Conservation (phyloP, 352 stramenopile genomes). For the Phytopythium cucurbitacearum region DNA sequence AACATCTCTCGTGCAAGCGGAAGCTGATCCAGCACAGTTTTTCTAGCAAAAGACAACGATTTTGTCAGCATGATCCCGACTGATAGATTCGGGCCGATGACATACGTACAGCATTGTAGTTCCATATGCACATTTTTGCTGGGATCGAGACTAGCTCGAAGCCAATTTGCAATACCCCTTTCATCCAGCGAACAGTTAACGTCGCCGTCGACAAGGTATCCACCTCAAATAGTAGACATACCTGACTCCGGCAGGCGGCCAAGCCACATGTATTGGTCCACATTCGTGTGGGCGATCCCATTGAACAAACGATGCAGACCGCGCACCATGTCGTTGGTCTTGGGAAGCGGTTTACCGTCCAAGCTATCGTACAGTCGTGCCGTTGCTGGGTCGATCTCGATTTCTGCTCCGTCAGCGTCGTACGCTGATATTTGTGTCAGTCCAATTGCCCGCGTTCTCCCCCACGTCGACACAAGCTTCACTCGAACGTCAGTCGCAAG, state of each 20-base stretch:
- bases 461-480: constrained; percentile 71
- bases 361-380: constrained; percentile 54
- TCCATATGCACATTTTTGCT: constrained; percentile 78
- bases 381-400: constrained; percentile 34
- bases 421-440: constrained; percentile 69
- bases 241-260: constrained; percentile 52
- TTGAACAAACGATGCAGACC: constrained; percentile 52
- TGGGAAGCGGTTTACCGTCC: constrained; percentile 37
- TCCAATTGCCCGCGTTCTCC: constrained; percentile 47
- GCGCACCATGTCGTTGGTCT: constrained; percentile 69
- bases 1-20: constrained; percentile 54
- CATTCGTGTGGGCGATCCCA: constrained; percentile 50
- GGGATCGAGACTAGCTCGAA: constrained; percentile 37
- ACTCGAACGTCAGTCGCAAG: constrained; percentile 35
- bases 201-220: not conserved
- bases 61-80: not conserved
- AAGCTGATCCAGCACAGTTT: constrained; percentile 15
- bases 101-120: constrained; percentile 68
- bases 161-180: constrained; percentile 48
- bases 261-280: constrained; percentile 78
- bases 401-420: constrained; percentile 49
- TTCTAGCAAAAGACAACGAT: constrained; percentile 6
- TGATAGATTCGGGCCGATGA: not conserved
- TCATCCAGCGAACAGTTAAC: not conserved
- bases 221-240: constrained; percentile 7